phyloP scores from a whole-genome alignment of 805 yeast species.

The Cyberlindnera mississippiensis region DNA sequence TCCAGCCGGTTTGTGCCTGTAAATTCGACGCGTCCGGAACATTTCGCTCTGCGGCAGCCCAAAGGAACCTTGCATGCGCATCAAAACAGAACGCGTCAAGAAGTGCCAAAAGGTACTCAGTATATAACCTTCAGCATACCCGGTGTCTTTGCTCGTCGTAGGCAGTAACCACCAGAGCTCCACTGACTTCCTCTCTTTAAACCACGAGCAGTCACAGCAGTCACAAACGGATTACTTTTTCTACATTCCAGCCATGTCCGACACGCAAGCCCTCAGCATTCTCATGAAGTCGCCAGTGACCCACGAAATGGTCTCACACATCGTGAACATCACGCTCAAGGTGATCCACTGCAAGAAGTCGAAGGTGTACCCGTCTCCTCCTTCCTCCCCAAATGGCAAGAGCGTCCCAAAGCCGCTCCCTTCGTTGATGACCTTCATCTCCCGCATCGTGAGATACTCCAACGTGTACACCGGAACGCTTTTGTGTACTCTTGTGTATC shows the following conservation, averaged over 20 bases:
- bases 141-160: background rate
- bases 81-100: slow-evolving; percentile 3
- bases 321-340: slow-evolving; percentile 62
- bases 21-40: slow-evolving; percentile 1
- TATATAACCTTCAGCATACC: background rate
- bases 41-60: slow-evolving; percentile 1
- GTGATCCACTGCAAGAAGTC: slow-evolving; percentile 56
- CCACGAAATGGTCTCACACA: slow-evolving; percentile 67
- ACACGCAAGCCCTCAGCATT: slow-evolving; percentile 53
- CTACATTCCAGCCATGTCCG: slow-evolving; percentile 31
- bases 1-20: background rate
- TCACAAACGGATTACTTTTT: no score
- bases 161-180: no score
- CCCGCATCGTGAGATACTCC: slow-evolving; percentile 66
- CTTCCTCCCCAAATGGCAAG: slow-evolving; percentile 30
- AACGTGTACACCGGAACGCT: slow-evolving; percentile 79
- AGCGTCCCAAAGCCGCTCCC: slow-evolving; percentile 35
- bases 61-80: slow-evolving; percentile 3
- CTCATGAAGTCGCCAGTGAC: slow-evolving; percentile 65
- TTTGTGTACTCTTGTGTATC: slow-evolving; percentile 66
- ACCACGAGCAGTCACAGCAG: background rate
- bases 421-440: slow-evolving; percentile 69
- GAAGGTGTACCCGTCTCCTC: slow-evolving; percentile 34
- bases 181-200: background rate
- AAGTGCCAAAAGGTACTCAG: background rate